Conservation (phyloP, 139 green algal genomes). For the Asterochloris sp. region DNA sequence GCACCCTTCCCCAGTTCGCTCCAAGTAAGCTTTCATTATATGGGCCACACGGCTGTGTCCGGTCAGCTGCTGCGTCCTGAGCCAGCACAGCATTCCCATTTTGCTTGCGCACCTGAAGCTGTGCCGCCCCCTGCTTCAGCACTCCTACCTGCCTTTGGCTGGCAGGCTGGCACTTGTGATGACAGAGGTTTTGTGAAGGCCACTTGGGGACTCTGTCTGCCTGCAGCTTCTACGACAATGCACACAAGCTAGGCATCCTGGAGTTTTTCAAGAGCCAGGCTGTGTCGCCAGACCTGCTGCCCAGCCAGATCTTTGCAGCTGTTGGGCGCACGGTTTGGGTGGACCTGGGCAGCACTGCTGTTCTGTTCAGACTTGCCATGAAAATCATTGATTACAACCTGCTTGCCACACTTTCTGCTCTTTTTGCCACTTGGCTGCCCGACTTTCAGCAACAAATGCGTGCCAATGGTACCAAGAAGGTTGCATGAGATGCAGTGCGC, state of each 20-base stretch:
- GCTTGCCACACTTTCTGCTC: conserved; percentile 55
- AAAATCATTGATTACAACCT: conserved; percentile 93
- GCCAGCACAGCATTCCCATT: background rate
- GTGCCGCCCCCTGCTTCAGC: background rate
- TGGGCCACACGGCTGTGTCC: background rate
- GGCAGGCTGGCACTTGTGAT: background rate
- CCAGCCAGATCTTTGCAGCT: conserved; percentile 55
- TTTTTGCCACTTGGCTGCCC: conserved; percentile 60
- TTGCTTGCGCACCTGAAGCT: background rate
- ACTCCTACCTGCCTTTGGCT: background rate
- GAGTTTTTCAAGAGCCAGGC: conserved; percentile 93
- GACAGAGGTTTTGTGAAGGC: background rate
- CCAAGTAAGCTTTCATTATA: conserved; percentile 40
- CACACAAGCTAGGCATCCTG: conserved; percentile 80
- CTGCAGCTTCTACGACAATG: conserved; percentile 66
- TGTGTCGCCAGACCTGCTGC: conserved; percentile 77
- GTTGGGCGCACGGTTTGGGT: conserved; percentile 76
- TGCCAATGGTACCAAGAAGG: too few relatives aligned
- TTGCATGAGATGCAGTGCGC: too few relatives aligned
- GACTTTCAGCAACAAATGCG: conserved; percentile 64
- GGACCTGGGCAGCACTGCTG: conserved; percentile 78
- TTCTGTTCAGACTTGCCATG: conserved; percentile 81
- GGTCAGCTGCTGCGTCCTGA: background rate
- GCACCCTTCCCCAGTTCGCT: conserved; percentile 91
- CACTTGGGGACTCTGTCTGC: background rate